Evolutionary conservation across 495 filamentous ascomycete species (phyloP).

Genomic region (Talaromyces borbonicus): DNA sequence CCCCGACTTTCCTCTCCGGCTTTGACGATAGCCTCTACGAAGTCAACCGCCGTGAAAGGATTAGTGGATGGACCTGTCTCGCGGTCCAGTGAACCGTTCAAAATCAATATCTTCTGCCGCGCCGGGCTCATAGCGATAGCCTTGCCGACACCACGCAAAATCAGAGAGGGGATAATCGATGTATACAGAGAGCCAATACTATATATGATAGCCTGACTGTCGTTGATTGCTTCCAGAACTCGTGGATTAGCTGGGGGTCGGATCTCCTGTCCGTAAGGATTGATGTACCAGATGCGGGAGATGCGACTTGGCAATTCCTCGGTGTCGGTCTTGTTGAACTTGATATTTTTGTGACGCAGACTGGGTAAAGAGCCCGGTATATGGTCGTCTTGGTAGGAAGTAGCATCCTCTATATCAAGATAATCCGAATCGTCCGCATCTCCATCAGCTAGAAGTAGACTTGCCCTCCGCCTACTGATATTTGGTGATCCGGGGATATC

Average conservation of each 20-base stretch:
- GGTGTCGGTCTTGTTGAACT: constrained; percentile 63
- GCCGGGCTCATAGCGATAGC: constrained; percentile 32
- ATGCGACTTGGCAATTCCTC: constrained; percentile 69
- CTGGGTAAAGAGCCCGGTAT: constrained; percentile 75
- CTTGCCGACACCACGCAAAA: constrained; percentile 36
- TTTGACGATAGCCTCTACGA: constrained; percentile 64
- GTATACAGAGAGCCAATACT: constrained; percentile 88
- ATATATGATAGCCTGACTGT: constrained; percentile 65
- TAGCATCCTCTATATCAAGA: constrained; percentile 38
- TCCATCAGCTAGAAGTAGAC: constrained; percentile 33
- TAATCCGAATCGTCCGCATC: constrained; percentile 52
- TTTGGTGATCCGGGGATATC: constrained; percentile 25
- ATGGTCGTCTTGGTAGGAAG: constrained; percentile 66
- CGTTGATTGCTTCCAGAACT: constrained; percentile 54
- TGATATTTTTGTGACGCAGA: constrained; percentile 68
- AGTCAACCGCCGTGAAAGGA: constrained; percentile 64
- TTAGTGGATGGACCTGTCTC: constrained; percentile 61
- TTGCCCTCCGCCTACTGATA: constrained; percentile 15
- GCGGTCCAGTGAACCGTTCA: constrained; percentile 75
- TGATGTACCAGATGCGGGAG: constrained; percentile 88
- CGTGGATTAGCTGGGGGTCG: constrained; percentile 68
- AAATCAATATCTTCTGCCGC: constrained; percentile 68
- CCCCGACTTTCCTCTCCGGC: constrained; percentile 45
- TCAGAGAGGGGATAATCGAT: constrained; percentile 56
- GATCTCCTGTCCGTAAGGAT: constrained; percentile 90